Percentiles rank a stretch among this genome's conserved stretches.
Conservation (phyloP, 163 green algal genomes). For the Scenedesmus sp. region DNA sequence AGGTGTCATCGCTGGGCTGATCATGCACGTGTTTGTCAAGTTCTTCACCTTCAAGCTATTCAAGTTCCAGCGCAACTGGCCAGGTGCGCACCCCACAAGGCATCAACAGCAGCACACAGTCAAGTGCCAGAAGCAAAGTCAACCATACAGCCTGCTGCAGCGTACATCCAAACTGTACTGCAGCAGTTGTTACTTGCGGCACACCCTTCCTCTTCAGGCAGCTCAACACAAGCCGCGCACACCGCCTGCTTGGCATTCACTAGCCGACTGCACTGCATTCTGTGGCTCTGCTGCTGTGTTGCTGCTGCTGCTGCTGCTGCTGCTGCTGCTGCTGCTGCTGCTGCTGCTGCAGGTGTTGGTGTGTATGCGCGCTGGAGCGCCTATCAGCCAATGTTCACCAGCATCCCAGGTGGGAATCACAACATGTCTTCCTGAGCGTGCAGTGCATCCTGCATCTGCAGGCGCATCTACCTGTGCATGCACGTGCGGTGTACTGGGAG, state of each 20-base stretch:
- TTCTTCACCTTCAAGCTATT: constrained; percentile 64
- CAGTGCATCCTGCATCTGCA: too few species aligned
- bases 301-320: neutral
- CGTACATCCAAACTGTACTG: too few species aligned
- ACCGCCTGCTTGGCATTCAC: neutral
- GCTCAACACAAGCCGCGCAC: neutral
- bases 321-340: neutral
- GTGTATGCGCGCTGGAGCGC: constrained; percentile 26
- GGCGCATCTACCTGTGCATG: too few species aligned
- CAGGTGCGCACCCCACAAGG: constrained; percentile 43
- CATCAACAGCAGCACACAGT: too few species aligned
- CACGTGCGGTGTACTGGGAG: too few species aligned
- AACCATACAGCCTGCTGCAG: too few species aligned
- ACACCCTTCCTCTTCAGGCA: too few species aligned
- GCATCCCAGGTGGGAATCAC: constrained; percentile 12
- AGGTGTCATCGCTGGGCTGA: constrained; percentile 56
- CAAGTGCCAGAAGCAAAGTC: too few species aligned
- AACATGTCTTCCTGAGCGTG: too few species aligned
- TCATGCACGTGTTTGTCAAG: constrained; percentile 62
- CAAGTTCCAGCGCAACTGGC: constrained; percentile 57
- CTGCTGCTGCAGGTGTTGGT: constrained; percentile 12
- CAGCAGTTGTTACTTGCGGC: too few species aligned
- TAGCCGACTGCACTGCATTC: neutral
- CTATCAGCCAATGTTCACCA: constrained; percentile 47
- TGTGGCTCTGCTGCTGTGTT: neutral